Percentiles rank a stretch among this genome's conserved stretches.
Conservation (phyloP, 257 asterid genomes). For the Avicennia marina region DNA sequence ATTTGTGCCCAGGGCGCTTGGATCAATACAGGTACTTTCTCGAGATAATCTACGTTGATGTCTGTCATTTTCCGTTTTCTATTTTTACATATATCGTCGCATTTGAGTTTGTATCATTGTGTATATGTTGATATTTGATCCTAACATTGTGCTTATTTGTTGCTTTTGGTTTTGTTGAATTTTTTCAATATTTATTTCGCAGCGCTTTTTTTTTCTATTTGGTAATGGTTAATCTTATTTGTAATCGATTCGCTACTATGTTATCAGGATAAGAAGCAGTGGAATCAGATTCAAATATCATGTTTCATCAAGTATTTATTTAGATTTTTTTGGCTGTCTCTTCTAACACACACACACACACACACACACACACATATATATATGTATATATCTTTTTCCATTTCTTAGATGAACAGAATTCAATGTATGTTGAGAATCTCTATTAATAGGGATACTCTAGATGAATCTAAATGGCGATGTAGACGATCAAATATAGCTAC, state of each 20-base stretch:
- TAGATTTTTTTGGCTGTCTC: too few relatives aligned
- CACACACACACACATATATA: too few relatives aligned
- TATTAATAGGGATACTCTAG: not conserved
- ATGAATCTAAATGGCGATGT: constrained; percentile 5
- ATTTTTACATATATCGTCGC: not conserved
- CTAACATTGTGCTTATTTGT: not conserved
- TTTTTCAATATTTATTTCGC: not conserved
- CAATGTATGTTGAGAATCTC: not conserved
- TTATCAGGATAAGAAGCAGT: too few relatives aligned
- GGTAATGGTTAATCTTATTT: not conserved
- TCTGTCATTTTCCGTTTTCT: not conserved
- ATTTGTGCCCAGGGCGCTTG: constrained; percentile 2
- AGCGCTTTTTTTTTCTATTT: not conserved
- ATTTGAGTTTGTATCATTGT: not conserved
- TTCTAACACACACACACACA: too few relatives aligned
- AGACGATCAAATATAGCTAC: not conserved
- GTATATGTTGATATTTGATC: not conserved
- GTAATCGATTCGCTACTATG: too few relatives aligned
- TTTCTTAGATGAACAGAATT: too few relatives aligned
- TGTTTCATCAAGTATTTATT: too few relatives aligned
- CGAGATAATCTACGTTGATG: constrained; percentile 10
- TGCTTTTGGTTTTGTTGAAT: not conserved
- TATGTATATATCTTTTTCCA: too few relatives aligned
- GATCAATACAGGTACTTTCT: constrained; percentile 16
- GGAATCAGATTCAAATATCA: too few relatives aligned